Conservation (phyloP, 768 basidiomycete species). For the Podaxis rugospora region DNA sequence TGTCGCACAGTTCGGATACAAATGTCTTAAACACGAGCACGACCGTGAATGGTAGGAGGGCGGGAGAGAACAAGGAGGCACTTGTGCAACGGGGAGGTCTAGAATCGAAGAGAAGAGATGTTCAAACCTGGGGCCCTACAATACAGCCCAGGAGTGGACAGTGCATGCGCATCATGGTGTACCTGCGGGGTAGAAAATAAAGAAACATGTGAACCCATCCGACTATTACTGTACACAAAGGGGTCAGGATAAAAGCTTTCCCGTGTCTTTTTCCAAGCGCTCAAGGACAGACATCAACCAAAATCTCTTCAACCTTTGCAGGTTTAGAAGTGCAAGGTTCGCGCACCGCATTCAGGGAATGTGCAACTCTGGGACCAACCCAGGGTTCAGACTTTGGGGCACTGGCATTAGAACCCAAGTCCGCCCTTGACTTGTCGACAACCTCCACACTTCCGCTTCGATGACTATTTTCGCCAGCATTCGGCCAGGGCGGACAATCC, state of each 20-base stretch:
- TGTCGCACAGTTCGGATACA: no score
- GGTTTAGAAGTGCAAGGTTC: background rate
- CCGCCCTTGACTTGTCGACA: background rate
- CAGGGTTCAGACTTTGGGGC: background rate
- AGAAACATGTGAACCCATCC: no score
- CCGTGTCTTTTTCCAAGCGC: no score
- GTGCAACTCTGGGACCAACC: no score
- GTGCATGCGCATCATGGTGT: no score
- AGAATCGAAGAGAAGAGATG: background rate
- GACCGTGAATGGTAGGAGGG: no score
- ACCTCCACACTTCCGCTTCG: background rate
- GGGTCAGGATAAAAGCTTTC: no score
- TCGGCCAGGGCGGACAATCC: background rate
- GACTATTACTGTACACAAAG: no score
- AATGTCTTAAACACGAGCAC: no score
- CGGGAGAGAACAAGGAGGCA: background rate
- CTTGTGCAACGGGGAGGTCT: background rate
- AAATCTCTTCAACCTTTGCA: background rate
- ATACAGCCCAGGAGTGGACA: no score
- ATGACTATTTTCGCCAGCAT: background rate
- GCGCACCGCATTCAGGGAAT: background rate
- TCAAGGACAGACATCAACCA: no score
- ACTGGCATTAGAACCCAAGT: background rate
- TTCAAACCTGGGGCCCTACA: background rate
- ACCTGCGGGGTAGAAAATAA: no score